These are phyloP conservation scores for Elsinoe batatas DNA, from an alignment of 2,329 filamentous ascomycete genomes.

Conservation along the genomic window DNA sequence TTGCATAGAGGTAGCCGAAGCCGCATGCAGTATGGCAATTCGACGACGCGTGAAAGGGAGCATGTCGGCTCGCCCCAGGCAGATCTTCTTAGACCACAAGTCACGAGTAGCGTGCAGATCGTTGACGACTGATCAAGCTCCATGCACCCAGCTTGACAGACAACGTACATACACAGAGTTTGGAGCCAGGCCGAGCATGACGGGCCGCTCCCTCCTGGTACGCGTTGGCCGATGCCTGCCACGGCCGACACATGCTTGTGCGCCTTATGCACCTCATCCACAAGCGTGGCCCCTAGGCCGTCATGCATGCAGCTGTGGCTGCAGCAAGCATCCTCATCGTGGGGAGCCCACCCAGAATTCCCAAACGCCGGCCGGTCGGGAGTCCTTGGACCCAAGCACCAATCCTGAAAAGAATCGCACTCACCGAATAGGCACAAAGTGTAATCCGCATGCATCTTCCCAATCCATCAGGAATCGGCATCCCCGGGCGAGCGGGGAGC, in stretches of 20 bases:
- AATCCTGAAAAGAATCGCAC: conserved; percentile 6
- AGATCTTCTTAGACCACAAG: not conserved
- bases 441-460: conserved; percentile 6
- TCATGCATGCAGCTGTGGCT: conserved; percentile 5
- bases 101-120: not conserved
- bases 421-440: conserved; percentile 7
- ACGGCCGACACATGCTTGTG: conserved; percentile 12
- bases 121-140: not conserved
- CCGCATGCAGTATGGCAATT: conserved; percentile 9
- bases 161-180: not conserved
- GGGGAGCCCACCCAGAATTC: conserved; percentile 10
- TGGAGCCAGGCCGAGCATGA: not conserved
- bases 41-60: not conserved
- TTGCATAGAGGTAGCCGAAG: not conserved
- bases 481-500: not conserved
- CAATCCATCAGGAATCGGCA: conserved; percentile 12
- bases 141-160: not conserved
- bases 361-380: conserved; percentile 4
- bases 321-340: conserved; percentile 7
- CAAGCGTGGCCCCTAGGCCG: conserved; percentile 8
- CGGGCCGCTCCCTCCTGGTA: conserved; percentile 13
- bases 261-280: conserved; percentile 11
- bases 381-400: not conserved
- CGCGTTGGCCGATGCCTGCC: conserved; percentile 11
- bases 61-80: not conserved